Evolutionary conservation across 306 rosid genomes (phyloP).

Genomic region (Prunus kanzakura): DNA sequence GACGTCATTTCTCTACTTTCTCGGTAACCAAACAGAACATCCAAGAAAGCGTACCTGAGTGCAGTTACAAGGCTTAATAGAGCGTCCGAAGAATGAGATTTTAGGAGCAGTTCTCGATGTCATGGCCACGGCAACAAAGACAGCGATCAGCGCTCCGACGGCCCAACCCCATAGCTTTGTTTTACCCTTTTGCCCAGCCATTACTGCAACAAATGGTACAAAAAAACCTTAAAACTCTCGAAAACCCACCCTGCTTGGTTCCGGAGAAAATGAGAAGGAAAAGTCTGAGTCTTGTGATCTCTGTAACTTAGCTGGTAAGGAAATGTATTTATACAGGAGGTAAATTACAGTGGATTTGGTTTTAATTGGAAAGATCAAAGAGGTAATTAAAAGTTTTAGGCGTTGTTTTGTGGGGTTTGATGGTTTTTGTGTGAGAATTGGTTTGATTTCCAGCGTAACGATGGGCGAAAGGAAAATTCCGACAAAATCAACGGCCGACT

Average conservation of each 20-base stretch:
- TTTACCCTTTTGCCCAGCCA: constrained; percentile 38
- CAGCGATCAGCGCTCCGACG: constrained; percentile 47
- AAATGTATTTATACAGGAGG: background rate
- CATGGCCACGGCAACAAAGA: constrained; percentile 58
- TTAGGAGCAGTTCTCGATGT: constrained; percentile 42
- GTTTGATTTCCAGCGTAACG: background rate
- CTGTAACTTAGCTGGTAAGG: background rate
- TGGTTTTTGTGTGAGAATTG: background rate
- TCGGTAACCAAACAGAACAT: background rate
- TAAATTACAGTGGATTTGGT: background rate
- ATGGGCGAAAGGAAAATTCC: background rate
- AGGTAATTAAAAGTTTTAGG: background rate
- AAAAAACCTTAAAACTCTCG: background rate
- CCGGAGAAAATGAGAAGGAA: constrained; percentile 4
- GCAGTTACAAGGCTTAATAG: constrained; percentile 61
- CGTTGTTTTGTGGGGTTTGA: background rate
- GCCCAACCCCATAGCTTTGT: constrained; percentile 54
- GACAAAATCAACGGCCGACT: constrained; percentile 9
- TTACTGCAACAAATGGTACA: constrained; percentile 12
- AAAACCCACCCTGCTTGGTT: constrained; percentile 8
- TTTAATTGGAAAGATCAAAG: background rate
- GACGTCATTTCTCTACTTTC: constrained; percentile 5
- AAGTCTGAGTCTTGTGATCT: background rate
- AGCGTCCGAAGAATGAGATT: constrained; percentile 48
- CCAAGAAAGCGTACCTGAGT: constrained; percentile 45